Conservation (phyloP, 345 rosid species). For the Brassica rapa region DNA sequence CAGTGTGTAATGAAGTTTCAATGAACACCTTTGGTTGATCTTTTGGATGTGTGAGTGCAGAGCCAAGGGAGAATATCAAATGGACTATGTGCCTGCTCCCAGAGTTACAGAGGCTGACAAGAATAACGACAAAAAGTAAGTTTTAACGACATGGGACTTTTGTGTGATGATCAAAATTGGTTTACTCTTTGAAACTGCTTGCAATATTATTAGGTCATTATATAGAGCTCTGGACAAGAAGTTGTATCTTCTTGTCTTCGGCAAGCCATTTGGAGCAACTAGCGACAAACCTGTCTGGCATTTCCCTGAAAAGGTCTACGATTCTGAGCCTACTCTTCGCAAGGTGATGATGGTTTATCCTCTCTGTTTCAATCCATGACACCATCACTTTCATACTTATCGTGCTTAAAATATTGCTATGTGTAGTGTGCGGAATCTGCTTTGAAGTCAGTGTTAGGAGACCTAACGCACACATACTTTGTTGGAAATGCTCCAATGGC, state of each 20-base stretch:
- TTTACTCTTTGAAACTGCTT: neutral
- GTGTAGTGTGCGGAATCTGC: slow-evolving; percentile 93
- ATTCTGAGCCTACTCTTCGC: slow-evolving; percentile 87
- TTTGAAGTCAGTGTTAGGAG: slow-evolving; percentile 68
- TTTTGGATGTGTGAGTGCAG: slow-evolving; percentile 44
- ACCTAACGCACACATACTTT: slow-evolving; percentile 82
- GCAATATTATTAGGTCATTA: slow-evolving; percentile 45
- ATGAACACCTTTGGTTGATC: slow-evolving; percentile 23
- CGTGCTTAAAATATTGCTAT: slow-evolving; percentile 12
- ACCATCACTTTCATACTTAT: neutral
- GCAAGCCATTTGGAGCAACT: slow-evolving; percentile 60
- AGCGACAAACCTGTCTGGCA: slow-evolving; percentile 77
- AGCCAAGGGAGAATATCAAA: slow-evolving; percentile 91
- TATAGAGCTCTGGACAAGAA: slow-evolving; percentile 89
- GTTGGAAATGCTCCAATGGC: slow-evolving; percentile 99
- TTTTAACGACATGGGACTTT: neutral
- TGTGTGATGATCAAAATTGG: neutral
- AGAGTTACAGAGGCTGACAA: slow-evolving; percentile 91
- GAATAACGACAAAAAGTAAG: slow-evolving; percentile 82
- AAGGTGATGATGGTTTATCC: slow-evolving; percentile 29
- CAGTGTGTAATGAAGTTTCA: neutral
- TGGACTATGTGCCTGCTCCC: slow-evolving; percentile 90
- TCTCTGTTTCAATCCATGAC: neutral
- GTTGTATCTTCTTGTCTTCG: slow-evolving; percentile 77
- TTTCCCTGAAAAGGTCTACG: slow-evolving; percentile 86